phyloP scores from a whole-genome alignment of 1,139 yeast genomes.

The Trichomonascaceae sp. region DNA sequence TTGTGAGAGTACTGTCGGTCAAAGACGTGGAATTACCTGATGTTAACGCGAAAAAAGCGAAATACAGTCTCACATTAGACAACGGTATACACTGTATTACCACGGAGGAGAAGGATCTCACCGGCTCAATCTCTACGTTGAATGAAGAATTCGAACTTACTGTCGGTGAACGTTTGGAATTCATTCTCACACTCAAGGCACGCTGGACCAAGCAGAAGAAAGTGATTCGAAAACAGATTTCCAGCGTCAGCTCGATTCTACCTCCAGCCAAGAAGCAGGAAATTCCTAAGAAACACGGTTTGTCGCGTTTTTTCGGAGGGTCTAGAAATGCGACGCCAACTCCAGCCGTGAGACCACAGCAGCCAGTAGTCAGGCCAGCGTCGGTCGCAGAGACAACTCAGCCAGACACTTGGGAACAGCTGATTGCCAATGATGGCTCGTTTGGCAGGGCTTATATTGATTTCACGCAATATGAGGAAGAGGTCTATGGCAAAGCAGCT shows the following conservation, averaged over 20 bases:
- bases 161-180: constrained; percentile 58
- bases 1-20: constrained; percentile 58
- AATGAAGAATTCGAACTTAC: constrained; percentile 83
- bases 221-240: constrained; percentile 30
- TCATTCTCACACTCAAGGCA: constrained; percentile 68
- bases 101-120: constrained; percentile 56
- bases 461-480: constrained; percentile 52
- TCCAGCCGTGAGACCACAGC: constrained; percentile 6
- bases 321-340: constrained; percentile 11
- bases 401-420: constrained; percentile 20
- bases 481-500: constrained; percentile 48
- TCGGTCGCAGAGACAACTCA: constrained; percentile 2
- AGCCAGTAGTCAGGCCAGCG: constrained; percentile 8
- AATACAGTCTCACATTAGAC: constrained; percentile 68
- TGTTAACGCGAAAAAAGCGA: constrained; percentile 52
- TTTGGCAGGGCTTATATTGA: constrained; percentile 71
- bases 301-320: constrained; percentile 19
- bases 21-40: constrained; percentile 51
- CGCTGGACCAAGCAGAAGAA: constrained; percentile 45
- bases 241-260: neutral
- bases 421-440: constrained; percentile 78
- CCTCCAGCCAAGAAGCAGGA: constrained; percentile 9
- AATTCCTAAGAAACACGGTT: constrained; percentile 11
- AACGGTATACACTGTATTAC: constrained; percentile 84
- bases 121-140: constrained; percentile 39